phyloP scores from a whole-genome alignment of 495 filamentous ascomycete species.

The Hypoxylon perforatum region DNA sequence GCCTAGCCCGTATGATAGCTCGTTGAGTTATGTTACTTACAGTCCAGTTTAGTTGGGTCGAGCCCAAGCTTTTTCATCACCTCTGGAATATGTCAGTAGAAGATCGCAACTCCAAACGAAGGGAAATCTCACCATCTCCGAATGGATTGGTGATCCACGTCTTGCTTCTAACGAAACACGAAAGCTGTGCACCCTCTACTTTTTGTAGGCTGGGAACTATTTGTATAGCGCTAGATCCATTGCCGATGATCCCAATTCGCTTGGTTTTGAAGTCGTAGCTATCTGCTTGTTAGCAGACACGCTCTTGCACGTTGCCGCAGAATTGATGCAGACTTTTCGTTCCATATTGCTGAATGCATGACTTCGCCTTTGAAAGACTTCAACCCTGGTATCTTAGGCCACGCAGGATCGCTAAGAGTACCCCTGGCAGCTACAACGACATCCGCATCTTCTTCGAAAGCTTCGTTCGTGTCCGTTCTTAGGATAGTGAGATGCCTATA shows the following conservation, averaged over 20 bases:
- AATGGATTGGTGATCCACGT: slow-evolving; percentile 68
- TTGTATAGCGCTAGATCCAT: slow-evolving; percentile 76
- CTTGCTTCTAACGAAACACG: slow-evolving; percentile 74
- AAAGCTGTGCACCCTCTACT: slow-evolving; percentile 62
- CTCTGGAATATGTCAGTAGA: slow-evolving; percentile 24
- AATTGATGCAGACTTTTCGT: slow-evolving; percentile 37
- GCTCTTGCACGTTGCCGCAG: neutral
- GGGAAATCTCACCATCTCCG: slow-evolving; percentile 46
- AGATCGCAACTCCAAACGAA: slow-evolving; percentile 6
- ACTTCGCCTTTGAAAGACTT: slow-evolving; percentile 64
- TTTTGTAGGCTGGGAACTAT: slow-evolving; percentile 73
- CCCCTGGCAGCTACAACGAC: slow-evolving; percentile 74
- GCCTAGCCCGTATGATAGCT: neutral
- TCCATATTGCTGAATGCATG: slow-evolving; percentile 68
- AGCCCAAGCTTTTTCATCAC: slow-evolving; percentile 54
- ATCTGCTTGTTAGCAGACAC: slow-evolving; percentile 22
- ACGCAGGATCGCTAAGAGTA: slow-evolving; percentile 68
- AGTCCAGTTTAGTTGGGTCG: slow-evolving; percentile 48
- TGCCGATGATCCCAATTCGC: slow-evolving; percentile 63
- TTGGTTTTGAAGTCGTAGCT: slow-evolving; percentile 63
- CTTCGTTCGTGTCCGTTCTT: slow-evolving; percentile 45
- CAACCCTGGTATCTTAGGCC: slow-evolving; percentile 69
- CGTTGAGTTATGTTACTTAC: slow-evolving; percentile 38
- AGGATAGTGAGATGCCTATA: slow-evolving; percentile 35
- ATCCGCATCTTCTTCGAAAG: slow-evolving; percentile 57